Evolutionary conservation across 441 rosid species (phyloP).

Genomic region (Geranium incanum): DNA sequence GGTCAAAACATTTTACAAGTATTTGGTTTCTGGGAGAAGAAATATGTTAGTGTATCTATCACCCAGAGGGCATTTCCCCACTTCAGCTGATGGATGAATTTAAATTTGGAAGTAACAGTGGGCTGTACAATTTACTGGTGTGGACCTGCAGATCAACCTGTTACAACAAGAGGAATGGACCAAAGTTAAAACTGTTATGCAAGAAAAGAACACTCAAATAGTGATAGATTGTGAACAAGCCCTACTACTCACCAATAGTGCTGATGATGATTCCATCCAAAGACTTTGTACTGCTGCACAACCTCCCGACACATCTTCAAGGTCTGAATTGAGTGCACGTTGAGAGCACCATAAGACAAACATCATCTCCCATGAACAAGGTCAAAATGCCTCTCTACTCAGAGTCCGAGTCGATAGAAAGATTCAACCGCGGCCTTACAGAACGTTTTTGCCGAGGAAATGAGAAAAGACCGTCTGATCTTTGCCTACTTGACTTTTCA

Average conservation of each 20-base stretch:
- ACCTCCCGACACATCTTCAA: not conserved
- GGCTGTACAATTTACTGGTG: slow-evolving; percentile 21
- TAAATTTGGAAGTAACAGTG: slow-evolving; percentile 18
- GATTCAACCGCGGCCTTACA: slow-evolving; percentile 58
- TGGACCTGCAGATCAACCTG: not conserved
- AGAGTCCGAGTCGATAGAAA: slow-evolving; percentile 78
- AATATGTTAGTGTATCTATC: slow-evolving; percentile 3
- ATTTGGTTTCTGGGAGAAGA: not conserved
- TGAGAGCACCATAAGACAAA: slow-evolving; percentile 1
- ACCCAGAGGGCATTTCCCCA: not conserved
- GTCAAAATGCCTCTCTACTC: slow-evolving; percentile 38
- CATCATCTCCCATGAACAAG: not conserved
- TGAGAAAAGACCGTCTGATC: slow-evolving; percentile 62
- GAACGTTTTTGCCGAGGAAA: slow-evolving; percentile 90
- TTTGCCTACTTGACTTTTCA: slow-evolving; percentile 60
- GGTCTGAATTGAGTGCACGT: not conserved
- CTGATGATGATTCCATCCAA: too few relatives aligned
- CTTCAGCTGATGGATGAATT: not conserved
- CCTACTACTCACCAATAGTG: slow-evolving; percentile 22
- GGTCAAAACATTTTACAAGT: slow-evolving; percentile 4
- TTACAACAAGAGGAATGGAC: not conserved
- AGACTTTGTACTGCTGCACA: not conserved
- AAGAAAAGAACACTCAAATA: not conserved
- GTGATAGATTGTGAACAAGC: not conserved
- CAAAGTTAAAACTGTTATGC: not conserved